A percentile compares a stretch with the other conserved stretches of the same genome.
Evolutionary conservation across 1,139 yeast genomes (phyloP).

Genomic region (Yamadazyma songkhlaensis): DNA sequence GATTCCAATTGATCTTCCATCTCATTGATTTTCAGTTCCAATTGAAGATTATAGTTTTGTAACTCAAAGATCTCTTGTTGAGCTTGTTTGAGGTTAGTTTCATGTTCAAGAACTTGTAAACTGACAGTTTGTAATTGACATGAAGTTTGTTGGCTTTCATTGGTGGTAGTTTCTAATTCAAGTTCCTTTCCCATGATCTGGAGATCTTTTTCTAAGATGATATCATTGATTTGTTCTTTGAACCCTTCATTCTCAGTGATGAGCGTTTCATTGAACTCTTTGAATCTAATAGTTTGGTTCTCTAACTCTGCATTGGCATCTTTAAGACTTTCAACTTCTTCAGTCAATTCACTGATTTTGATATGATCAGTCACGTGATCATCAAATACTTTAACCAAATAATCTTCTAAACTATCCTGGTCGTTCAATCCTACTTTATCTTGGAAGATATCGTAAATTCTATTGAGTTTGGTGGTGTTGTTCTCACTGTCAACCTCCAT

Average conservation of each 20-base stretch:
- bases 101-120: slow-evolving; percentile 1
- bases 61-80: slow-evolving; percentile 3
- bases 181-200: slow-evolving; percentile 4
- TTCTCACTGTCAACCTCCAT: background rate
- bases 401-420: background rate
- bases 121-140: background rate
- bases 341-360: background rate
- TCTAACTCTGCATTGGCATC: background rate
- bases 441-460: background rate
- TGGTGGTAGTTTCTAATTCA: slow-evolving; percentile 5
- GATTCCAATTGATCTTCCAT: background rate
- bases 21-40: background rate
- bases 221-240: slow-evolving; percentile 4
- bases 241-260: background rate
- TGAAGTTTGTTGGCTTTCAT: background rate
- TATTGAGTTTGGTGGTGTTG: background rate
- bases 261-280: background rate
- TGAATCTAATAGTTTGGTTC: background rate
- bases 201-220: slow-evolving; percentile 3
- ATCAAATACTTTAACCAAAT: background rate
- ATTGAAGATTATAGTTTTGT: slow-evolving; percentile 1
- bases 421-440: background rate
- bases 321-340: background rate
- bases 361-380: background rate
- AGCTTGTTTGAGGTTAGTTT: background rate